phyloP scores from a whole-genome alignment of 2,329 filamentous ascomycete species.

The Colletotrichum falcatum region DNA sequence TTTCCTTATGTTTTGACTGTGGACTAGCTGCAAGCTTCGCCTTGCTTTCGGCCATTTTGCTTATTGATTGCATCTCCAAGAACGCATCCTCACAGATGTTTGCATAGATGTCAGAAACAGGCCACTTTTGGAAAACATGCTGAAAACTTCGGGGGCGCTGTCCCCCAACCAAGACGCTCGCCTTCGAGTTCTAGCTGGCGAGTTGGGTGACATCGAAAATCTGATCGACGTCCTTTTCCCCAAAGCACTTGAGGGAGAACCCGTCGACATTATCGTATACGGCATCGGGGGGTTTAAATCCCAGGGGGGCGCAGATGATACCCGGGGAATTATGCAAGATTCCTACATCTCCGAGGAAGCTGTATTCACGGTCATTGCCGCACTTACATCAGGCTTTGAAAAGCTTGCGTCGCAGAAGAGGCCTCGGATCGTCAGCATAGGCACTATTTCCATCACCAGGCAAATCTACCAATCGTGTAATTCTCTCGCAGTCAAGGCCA shows the following conservation, averaged over 20 bases:
- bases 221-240: conserved; percentile 8
- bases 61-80: neutral
- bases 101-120: neutral
- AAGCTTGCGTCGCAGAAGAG: neutral
- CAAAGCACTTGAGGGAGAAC: neutral
- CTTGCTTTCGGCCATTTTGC: neutral
- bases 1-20: too few relatives aligned
- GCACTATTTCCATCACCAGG: conserved; percentile 5
- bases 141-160: neutral
- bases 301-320: neutral
- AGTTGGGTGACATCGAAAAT: neutral
- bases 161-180: neutral
- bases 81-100: neutral
- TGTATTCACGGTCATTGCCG: neutral
- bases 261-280: conserved; percentile 20
- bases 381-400: neutral
- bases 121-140: neutral
- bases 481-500: neutral
- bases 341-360: conserved; percentile 6
- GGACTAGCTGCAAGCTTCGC: too few relatives aligned
- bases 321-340: neutral
- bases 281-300: conserved; percentile 24
- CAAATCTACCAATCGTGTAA: neutral
- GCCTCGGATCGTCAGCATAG: conserved; percentile 11
- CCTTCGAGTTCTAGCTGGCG: conserved; percentile 1